Conservation (phyloP, 2,329 filamentous ascomycete species). For the Pseudogymnoascus sp. region DNA sequence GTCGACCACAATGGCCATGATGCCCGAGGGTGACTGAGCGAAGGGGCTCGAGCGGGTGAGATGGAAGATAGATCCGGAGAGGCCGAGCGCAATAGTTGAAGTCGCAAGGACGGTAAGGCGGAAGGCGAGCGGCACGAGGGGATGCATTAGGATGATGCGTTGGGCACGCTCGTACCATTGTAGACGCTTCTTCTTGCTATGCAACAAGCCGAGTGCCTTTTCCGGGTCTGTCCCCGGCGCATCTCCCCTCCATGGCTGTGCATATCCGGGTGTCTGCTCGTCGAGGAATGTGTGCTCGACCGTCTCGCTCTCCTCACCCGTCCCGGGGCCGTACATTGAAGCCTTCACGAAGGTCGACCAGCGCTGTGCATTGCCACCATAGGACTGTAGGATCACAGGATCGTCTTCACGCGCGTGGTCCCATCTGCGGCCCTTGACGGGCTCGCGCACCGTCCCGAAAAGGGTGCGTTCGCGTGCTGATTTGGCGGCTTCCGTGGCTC, state of each 20-base stretch:
- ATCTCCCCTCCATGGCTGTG: slow-evolving; percentile 30
- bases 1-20: slow-evolving; percentile 86
- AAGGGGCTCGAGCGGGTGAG: slow-evolving; percentile 33
- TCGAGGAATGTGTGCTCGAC: slow-evolving; percentile 25
- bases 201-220: slow-evolving; percentile 22
- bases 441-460: slow-evolving; percentile 27
- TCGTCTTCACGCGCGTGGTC: slow-evolving; percentile 29
- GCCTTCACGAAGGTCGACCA: slow-evolving; percentile 28
- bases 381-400: slow-evolving; percentile 27
- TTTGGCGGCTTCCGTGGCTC: slow-evolving; percentile 18
- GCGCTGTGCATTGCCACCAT: slow-evolving; percentile 19
- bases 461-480: slow-evolving; percentile 25
- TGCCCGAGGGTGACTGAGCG: slow-evolving; percentile 64
- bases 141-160: slow-evolving; percentile 27
- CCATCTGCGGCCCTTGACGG: slow-evolving; percentile 30
- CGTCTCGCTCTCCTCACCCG: slow-evolving; percentile 22
- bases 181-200: slow-evolving; percentile 24
- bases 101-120: slow-evolving; percentile 77
- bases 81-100: slow-evolving; percentile 70
- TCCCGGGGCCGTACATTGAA: slow-evolving; percentile 26
- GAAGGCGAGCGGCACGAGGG: slow-evolving; percentile 77
- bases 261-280: slow-evolving; percentile 28
- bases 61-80: slow-evolving; percentile 68
- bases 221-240: slow-evolving; percentile 24
- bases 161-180: background rate